These are phyloP conservation scores for Aspergillus fijiensis DNA, from an alignment of 2,329 filamentous ascomycete genomes.

Conservation along the genomic window DNA sequence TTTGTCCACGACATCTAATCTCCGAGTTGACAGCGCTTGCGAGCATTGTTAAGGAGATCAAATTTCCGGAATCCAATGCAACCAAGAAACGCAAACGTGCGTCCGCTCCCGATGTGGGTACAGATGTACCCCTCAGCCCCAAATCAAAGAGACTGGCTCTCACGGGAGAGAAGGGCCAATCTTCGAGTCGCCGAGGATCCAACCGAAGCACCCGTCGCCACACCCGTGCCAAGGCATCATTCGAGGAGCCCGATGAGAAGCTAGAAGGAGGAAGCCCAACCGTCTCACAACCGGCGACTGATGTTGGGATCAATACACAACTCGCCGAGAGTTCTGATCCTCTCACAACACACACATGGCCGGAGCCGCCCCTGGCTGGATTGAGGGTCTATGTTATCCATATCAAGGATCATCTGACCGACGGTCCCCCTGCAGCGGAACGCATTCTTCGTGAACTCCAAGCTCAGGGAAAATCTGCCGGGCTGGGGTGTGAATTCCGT, in stretches of 20 bases:
- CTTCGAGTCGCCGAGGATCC: background rate
- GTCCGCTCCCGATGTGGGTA: constrained; percentile 13
- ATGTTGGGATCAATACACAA: constrained; percentile 6
- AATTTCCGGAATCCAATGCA: constrained; percentile 34
- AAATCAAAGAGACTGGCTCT: constrained; percentile 21
- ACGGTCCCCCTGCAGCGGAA: constrained; percentile 64
- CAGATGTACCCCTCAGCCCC: constrained; percentile 27
- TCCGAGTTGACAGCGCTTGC: constrained; percentile 75
- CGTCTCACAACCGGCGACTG: constrained; percentile 4
- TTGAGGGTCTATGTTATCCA: constrained; percentile 87
- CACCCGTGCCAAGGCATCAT: background rate
- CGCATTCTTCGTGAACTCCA: constrained; percentile 69
- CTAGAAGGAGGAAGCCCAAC: background rate
- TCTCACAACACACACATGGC: constrained; percentile 10
- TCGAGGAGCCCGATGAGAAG: background rate
- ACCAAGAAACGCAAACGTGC: constrained; percentile 46
- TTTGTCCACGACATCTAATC: constrained; percentile 79
- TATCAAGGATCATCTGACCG: constrained; percentile 79
- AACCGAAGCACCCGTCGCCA: constrained; percentile 7
- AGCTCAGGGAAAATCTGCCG: constrained; percentile 63
- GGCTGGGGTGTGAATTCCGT: constrained; percentile 76
- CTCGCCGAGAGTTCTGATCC: constrained; percentile 14
- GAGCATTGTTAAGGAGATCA: constrained; percentile 62
- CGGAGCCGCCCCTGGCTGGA: constrained; percentile 60
- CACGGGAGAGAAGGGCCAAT: background rate